Percentiles rank a stretch among this genome's conserved stretches.
Evolutionary conservation across 345 rosid species (phyloP).

Genomic region (Lepidium aucheri): DNA sequence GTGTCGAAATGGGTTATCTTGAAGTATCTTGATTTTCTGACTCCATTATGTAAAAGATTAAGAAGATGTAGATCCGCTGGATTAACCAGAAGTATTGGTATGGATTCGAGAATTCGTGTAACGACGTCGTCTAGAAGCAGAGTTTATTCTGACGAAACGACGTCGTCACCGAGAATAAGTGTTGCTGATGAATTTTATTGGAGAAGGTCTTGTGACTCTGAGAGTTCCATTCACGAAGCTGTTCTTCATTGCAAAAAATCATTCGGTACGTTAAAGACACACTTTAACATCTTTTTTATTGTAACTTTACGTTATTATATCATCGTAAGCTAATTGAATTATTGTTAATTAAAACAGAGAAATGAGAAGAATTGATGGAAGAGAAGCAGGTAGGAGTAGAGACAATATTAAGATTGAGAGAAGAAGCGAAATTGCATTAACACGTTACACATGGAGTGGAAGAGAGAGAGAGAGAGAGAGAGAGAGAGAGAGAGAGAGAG

Average conservation of each 20-base stretch:
- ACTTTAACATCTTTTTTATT: background rate
- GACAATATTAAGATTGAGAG: conserved; percentile 19
- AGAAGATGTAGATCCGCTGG: conserved; percentile 41
- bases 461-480: background rate
- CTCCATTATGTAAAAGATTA: conserved; percentile 55
- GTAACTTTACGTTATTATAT: background rate
- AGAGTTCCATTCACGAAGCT: conserved; percentile 85
- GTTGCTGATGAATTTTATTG: conserved; percentile 47
- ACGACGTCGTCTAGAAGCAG: conserved; percentile 11
- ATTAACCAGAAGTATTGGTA: conserved; percentile 25
- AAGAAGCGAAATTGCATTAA: conserved; percentile 17
- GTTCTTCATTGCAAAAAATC: conserved; percentile 97
- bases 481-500: background rate
- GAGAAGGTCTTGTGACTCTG: conserved; percentile 79
- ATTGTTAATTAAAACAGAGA: conserved; percentile 9
- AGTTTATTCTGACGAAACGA: conserved; percentile 42
- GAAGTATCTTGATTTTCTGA: conserved; percentile 65
- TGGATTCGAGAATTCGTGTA: conserved; percentile 22
- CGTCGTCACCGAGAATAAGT: conserved; percentile 68
- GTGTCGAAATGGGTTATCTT: conserved; percentile 44
- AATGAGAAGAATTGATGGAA: conserved; percentile 12
- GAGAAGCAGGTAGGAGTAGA: conserved; percentile 13
- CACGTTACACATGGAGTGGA: conserved; percentile 22
- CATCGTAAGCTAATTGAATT: background rate
- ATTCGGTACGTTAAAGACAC: conserved; percentile 31